Percentiles rank a stretch among this genome's conserved stretches.
phyloP scores from a whole-genome alignment of 805 yeast genomes.

The Ogataea ramenticola region DNA sequence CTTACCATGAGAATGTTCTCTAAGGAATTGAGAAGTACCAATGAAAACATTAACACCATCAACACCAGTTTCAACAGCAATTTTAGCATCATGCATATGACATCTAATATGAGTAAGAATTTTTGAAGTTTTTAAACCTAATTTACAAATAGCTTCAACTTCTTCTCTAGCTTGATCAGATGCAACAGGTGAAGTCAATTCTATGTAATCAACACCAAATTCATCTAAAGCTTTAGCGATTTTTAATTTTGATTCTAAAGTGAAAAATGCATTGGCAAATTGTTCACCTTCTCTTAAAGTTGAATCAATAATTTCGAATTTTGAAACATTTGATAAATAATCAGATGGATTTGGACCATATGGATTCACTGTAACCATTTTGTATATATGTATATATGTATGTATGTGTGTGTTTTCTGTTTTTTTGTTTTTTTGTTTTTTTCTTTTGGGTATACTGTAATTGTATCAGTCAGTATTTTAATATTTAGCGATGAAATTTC shows the following conservation, averaged over 20 bases:
- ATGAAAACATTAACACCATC: slow-evolving; percentile 58
- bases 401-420: slow-evolving; percentile 14
- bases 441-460: too few species aligned
- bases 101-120: slow-evolving; percentile 54
- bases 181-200: slow-evolving; percentile 53
- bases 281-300: slow-evolving; percentile 61
- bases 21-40: slow-evolving; percentile 51
- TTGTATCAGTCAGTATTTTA: too few species aligned
- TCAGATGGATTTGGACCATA: slow-evolving; percentile 56
- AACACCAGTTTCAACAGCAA: slow-evolving; percentile 56
- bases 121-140: slow-evolving; percentile 51
- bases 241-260: slow-evolving; percentile 47
- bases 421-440: too few species aligned
- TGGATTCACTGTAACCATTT: slow-evolving; percentile 28
- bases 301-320: slow-evolving; percentile 48
- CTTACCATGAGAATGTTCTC: slow-evolving; percentile 53
- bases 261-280: slow-evolving; percentile 55
- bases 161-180: slow-evolving; percentile 50
- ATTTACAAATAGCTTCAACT: slow-evolving; percentile 53
- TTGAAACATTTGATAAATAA: slow-evolving; percentile 45
- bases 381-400: too few species aligned
- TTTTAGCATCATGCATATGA: slow-evolving; percentile 55
- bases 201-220: slow-evolving; percentile 55
- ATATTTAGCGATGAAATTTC: background rate
- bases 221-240: slow-evolving; percentile 56